Conservation (phyloP, 306 rosid genomes). For the Oemleria cerasiformis region DNA sequence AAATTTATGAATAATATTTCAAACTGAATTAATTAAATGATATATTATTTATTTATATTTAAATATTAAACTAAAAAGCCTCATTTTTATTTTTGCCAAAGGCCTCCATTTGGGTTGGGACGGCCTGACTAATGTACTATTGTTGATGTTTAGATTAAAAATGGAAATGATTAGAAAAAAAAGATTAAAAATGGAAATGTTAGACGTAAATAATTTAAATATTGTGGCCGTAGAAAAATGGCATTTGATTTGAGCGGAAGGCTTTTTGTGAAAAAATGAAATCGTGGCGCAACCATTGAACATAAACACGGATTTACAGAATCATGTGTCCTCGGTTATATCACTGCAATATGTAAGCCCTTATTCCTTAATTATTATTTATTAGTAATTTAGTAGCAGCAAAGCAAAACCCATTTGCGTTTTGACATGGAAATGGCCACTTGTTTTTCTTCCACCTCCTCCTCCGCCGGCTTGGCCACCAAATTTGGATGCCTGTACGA, state of each 20-base stretch:
- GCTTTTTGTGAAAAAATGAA: not conserved
- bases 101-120: too few species aligned
- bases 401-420: not conserved
- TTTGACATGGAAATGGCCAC: constrained; percentile 45
- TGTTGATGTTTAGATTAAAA: too few species aligned
- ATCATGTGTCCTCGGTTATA: too few species aligned
- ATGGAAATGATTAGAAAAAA: too few species aligned
- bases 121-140: too few species aligned
- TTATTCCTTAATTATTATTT: not conserved
- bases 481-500: constrained; percentile 20
- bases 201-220: not conserved
- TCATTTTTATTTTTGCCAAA: too few species aligned
- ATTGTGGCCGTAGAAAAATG: not conserved
- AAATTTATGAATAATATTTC: too few species aligned
- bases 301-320: not conserved
- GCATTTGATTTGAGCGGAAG: not conserved
- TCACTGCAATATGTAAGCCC: not conserved
- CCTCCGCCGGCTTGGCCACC: constrained; percentile 27
- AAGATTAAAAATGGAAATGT: too few species aligned
- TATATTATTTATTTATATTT: too few species aligned
- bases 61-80: too few species aligned
- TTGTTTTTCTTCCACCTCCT: constrained; percentile 17
- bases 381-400: not conserved
- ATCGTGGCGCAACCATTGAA: constrained; percentile 45
- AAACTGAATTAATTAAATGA: too few species aligned